These are phyloP conservation scores for Rhizoctonia solani DNA, from an alignment of 1,284 basidiomycete genomes.

Conservation along the genomic window DNA sequence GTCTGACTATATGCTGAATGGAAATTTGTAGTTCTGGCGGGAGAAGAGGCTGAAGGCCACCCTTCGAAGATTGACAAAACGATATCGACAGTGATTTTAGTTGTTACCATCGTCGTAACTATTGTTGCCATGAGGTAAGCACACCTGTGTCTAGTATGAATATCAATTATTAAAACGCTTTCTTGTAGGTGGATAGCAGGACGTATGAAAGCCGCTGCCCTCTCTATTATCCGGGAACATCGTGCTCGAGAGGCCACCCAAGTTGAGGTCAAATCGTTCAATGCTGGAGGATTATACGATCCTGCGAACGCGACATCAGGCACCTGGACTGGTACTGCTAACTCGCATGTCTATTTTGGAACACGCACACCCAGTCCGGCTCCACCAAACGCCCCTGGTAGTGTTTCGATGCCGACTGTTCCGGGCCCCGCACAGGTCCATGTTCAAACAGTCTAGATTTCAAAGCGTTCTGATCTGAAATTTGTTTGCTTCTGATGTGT, in stretches of 20 bases:
- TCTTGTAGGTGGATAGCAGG: not conserved
- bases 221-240: conserved; percentile 20
- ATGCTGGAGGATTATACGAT: conserved; percentile 4
- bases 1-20: not conserved
- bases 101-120: conserved; percentile 9
- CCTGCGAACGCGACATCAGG: not conserved
- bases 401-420: not conserved
- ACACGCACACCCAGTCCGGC: conserved; percentile 3
- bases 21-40: not conserved
- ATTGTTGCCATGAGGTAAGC: conserved; percentile 10
- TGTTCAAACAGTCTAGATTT: not conserved
- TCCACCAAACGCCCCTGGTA: not conserved
- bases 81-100: conserved; percentile 11
- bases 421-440: conserved; percentile 12
- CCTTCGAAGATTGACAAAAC: not conserved
- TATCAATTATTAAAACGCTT: not conserved
- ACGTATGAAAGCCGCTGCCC: not conserved
- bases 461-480: not conserved
- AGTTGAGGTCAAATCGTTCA: conserved; percentile 4
- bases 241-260: conserved; percentile 8
- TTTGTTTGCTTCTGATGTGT: too few relatives aligned
- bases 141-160: not conserved
- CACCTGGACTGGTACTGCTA: not conserved
- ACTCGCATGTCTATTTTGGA: conserved; percentile 5
- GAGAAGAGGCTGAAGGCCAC: conserved; percentile 8